Conservation (phyloP, 2,329 filamentous ascomycete species). For the Penicillium capsulatum region DNA sequence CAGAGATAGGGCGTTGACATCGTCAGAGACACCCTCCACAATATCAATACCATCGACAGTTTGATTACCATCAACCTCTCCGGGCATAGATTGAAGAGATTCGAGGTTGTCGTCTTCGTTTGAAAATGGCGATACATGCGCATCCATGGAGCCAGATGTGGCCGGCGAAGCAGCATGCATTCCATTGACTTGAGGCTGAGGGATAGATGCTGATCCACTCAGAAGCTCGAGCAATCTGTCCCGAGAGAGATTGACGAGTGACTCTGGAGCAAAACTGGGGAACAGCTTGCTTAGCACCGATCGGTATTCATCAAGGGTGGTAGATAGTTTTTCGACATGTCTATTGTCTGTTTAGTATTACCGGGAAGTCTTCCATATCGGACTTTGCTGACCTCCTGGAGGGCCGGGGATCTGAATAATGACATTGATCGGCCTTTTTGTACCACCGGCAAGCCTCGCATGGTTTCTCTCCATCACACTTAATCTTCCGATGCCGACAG, state of each 20-base stretch:
- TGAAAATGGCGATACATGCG: slow-evolving; percentile 36
- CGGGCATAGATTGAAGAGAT: slow-evolving; percentile 67
- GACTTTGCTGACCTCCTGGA: slow-evolving; percentile 64
- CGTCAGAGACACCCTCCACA: slow-evolving; percentile 63
- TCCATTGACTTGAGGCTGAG: slow-evolving; percentile 30
- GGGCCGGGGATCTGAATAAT: slow-evolving; percentile 76
- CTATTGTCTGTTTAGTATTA: slow-evolving; percentile 16
- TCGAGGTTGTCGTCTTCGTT: slow-evolving; percentile 54
- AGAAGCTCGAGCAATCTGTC: slow-evolving; percentile 56
- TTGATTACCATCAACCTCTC: slow-evolving; percentile 48
- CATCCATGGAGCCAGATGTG: slow-evolving; percentile 46
- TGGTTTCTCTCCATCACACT: slow-evolving; percentile 75
- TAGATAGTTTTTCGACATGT: slow-evolving; percentile 56
- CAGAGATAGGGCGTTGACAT: slow-evolving; percentile 65
- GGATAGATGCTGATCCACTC: slow-evolving; percentile 30
- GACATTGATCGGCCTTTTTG: slow-evolving; percentile 71
- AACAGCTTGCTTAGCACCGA: slow-evolving; percentile 60
- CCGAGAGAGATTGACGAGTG: slow-evolving; percentile 52
- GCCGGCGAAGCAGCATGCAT: slow-evolving; percentile 41
- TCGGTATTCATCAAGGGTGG: slow-evolving; percentile 62
- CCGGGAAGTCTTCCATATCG: not conserved
- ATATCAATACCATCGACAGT: slow-evolving; percentile 53
- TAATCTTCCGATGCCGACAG: slow-evolving; percentile 76
- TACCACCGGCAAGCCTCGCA: slow-evolving; percentile 81
- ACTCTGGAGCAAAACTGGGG: slow-evolving; percentile 53